Base-by-base conservation (phyloP, 1,284 basidiomycete species). In the Stereum hirsutum region DNA sequence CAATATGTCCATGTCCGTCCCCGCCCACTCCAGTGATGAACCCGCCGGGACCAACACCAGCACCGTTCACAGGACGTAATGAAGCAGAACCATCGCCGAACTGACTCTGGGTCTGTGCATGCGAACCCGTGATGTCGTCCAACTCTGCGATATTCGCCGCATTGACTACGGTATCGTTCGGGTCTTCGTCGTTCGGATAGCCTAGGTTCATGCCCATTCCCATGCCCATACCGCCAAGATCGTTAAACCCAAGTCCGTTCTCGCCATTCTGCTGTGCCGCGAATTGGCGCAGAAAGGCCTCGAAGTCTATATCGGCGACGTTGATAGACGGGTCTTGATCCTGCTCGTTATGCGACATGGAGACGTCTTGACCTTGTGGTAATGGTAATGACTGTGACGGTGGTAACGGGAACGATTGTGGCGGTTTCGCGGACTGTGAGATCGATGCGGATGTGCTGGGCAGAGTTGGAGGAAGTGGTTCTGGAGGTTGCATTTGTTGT, bases 221-320 rank as follows among this genome's bases (percentile, higher is more conserved):
- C 28, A n/a, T 30, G 8, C 10, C 28, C n/a, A 30, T n/a, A n/a
- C n/a, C n/a, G n/a, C n/a, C n/a, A n/a, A n/a, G n/a, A n/a, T n/a
- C n/a, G n/a, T n/a, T n/a, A n/a, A n/a, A n/a, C n/a, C n/a, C n/a
- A n/a, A n/a, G n/a, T n/a, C n/a, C n/a, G n/a, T n/a, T n/a, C n/a
- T n/a, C n/a, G n/a, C 6, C 37, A 5, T 15, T 15, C 21, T 21
- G 11, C 7, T 19, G 49, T 31, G 55, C 48, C 24, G 55, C 52
- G 43, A 65, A 59, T 46, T 63, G 59, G 44, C 57, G 64, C 42
- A 74, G 49, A 53, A 74, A 71, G 26, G 70, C 57, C 44, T 73
- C 69, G 48, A 74, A 68, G 52, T 75, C 72, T 50, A 70, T 69
- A 44, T 74, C 71, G 4, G 54, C 48, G 4, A 55, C 46, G 52